A percentile compares a stretch with the other conserved stretches of the same genome.
Evolutionary conservation across 371 early-diverging fungal species (phyloP).

Genomic region (Ecytonucleospora hepatopenaei): DNA sequence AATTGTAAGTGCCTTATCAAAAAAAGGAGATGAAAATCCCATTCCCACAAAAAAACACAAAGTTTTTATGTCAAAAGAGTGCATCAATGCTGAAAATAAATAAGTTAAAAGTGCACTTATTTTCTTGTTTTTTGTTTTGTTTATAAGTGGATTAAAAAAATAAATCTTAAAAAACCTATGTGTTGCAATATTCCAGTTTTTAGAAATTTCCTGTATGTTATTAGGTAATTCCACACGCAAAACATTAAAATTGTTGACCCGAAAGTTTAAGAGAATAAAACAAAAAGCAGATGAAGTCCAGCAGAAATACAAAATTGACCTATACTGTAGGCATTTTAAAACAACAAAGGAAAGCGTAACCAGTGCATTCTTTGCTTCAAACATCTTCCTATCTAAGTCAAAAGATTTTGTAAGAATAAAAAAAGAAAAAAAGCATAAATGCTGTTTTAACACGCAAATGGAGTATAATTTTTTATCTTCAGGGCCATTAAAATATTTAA

Average conservation of each 20-base stretch:
- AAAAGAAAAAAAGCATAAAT: too few species aligned
- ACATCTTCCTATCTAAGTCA: too few species aligned
- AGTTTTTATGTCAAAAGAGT: not conserved
- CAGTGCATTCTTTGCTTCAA: too few species aligned
- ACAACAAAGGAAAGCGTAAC: too few species aligned
- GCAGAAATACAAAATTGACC: not conserved
- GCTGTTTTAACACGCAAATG: too few species aligned
- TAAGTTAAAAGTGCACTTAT: not conserved
- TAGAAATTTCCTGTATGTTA: not conserved
- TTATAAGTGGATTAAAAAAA: not conserved
- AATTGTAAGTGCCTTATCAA: not conserved
- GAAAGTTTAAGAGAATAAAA: not conserved
- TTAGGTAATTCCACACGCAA: not conserved
- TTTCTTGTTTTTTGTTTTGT: not conserved
- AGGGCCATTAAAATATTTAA: too few species aligned
- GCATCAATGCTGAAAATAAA: not conserved
- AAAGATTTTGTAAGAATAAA: too few species aligned
- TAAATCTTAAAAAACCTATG: not conserved
- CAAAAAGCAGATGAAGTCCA: not conserved
- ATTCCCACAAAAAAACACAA: not conserved
- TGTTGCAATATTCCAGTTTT: not conserved
- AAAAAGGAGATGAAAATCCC: not conserved
- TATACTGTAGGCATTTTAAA: too few species aligned
- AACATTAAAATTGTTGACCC: not conserved
- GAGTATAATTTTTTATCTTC: too few species aligned